Base-by-base conservation (phyloP, 164 flowering plant species). In the Macadamia tetraphylla region DNA sequence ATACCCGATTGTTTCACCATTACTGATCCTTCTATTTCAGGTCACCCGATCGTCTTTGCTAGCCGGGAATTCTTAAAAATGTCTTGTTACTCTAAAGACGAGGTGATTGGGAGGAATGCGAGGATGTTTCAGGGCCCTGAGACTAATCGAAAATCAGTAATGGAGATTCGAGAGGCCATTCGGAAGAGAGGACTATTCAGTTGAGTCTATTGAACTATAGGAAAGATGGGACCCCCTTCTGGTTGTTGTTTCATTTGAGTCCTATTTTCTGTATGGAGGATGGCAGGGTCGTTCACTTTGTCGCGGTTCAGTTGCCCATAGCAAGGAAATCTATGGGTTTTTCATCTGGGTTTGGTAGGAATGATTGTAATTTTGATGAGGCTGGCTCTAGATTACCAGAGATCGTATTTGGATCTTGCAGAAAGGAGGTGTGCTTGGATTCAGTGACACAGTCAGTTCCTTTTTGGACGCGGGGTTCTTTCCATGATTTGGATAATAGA, bases 11-110 rank as follows among this genome's bases (percentile, higher is more conserved):
- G 73, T 62, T 94, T 94, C 79, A 83, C 87, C 2, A 89, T 94
- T 63, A 89, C 96, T 17, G 98, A 94, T 73, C 98, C 98, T n/a
- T 71, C 71, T 40, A 78, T 91, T 66, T 75, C 85, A 1, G 98
- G 97, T 12, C 96, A 94, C 76, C 98, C 98, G 1, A 89, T 94
- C 52, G 94, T 91, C 18, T 94, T 84, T 63, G 97, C 91, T 0
- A 91, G 96, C 77, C 62, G 69, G 0, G 97, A 96, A 18, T 94
- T 89, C 78, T 64, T 91, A 80, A 87, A 89, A 74, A 84, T 88
- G 94, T 81, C 83, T 29, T 96, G 97, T 44, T 94, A 88, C 70
- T 72, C 84, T 1, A 78, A 23, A 51, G 84, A 84, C 1, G 97
- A 94, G 70, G 91, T 94, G 23, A 67, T 94, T 15, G 98, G 98